Base-by-base conservation (phyloP, 805 yeast species). In the Yamadazyma insecticola region DNA sequence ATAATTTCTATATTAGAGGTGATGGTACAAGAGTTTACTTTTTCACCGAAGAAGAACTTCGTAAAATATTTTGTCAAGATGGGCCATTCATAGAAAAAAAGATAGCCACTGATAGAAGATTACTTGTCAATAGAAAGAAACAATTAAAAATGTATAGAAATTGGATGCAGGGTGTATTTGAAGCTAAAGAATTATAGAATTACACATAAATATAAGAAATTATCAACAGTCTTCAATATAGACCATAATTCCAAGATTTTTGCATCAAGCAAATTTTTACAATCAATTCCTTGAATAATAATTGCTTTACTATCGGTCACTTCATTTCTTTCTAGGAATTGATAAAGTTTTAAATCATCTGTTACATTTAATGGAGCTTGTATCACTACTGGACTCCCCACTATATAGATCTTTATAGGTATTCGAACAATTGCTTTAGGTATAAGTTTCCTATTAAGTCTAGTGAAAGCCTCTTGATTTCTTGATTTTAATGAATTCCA, bases 11-110 rank as follows among this genome's bases (percentile, higher is more conserved):
- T 57, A 87, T 89, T 22, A 76, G 98, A 50, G 98, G 98, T 22
- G 98, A 92, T 54, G 98, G 98, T 28, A 92, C 98, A 0, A 70
- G 98, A 45, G 98, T 92, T 9, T 92, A 92, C 55, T 92, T 92
- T 63, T 92, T 92, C 64, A 86, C 96, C 2, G 97, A 90, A 53
- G 95, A 90, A 37, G 96, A 92, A 59, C 58, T 90, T 36, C 67
- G 84, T 39, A 63, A 72, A 26, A 83, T 90, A 3, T 92, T 90
- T 53, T 50, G 60, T 28, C 31, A 30, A 6, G 32, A 37, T 11
- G 54, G 69, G 5, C 66, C 66, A 13, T 87, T 90, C 48, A 55
- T 50, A n/a, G 90, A 84, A 41, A 72, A 66, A 23, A 81, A 73
- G 52, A 81, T 92, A 24, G 97, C 85, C 1, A 83, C 95, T 1